Evolutionary conservation across 2,329 filamentous ascomycete species (phyloP).

Genomic region (Neofusicoccum sp.): DNA sequence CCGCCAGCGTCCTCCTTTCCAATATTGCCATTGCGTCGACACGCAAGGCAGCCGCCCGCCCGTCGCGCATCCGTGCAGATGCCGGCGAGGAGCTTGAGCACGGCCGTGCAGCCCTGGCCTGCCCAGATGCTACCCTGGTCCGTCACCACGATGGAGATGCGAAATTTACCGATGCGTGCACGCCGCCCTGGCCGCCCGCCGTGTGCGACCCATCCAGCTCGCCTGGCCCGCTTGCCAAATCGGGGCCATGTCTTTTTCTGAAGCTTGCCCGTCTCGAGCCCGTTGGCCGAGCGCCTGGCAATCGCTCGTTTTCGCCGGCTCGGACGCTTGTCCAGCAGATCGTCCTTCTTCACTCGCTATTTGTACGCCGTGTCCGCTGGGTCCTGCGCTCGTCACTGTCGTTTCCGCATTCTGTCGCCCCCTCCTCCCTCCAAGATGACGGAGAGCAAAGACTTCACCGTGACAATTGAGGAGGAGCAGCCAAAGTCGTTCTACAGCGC

Average conservation of each 20-base stretch:
- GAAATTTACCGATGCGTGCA: conserved; percentile 19
- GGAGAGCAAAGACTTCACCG: conserved; percentile 30
- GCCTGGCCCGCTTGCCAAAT: conserved; percentile 4
- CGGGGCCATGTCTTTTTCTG: conserved; percentile 7
- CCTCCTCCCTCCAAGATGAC: conserved; percentile 27
- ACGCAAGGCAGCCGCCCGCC: conserved; percentile 10
- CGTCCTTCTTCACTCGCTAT: conserved; percentile 21
- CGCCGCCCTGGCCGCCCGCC: conserved; percentile 8
- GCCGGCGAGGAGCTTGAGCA: neutral
- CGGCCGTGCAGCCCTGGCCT: neutral
- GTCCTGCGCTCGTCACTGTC: conserved; percentile 18
- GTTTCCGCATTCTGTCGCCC: conserved; percentile 1
- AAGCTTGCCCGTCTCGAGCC: neutral
- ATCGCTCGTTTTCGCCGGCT: conserved; percentile 29
- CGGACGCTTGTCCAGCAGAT: conserved; percentile 12
- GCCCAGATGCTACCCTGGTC: conserved; percentile 6
- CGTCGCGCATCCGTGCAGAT: conserved; percentile 3
- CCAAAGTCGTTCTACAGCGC: conserved; percentile 21
- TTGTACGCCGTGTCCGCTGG: conserved; percentile 1
- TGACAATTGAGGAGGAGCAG: conserved; percentile 32
- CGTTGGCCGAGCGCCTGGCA: conserved; percentile 9
- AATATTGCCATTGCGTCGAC: conserved; percentile 10
- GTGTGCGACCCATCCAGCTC: conserved; percentile 1
- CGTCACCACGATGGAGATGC: neutral
- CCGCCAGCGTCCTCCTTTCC: conserved; percentile 4